phyloP scores from a whole-genome alignment of 345 rosid species.

The Syzygium oleosum region DNA sequence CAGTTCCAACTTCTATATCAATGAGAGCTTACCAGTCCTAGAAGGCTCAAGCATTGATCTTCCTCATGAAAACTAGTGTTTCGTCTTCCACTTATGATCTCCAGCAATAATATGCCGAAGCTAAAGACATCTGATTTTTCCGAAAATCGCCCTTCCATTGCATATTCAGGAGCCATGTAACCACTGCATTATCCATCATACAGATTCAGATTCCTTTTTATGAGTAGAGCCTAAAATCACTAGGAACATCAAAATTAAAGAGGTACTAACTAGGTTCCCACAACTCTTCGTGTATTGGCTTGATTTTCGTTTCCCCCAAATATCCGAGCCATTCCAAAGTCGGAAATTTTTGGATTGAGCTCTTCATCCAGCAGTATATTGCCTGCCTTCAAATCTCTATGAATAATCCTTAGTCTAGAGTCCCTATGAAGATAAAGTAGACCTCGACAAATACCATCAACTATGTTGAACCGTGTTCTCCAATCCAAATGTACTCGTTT shows the following conservation, averaged over 20 bases:
- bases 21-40: slow-evolving; percentile 19
- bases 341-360: slow-evolving; percentile 38
- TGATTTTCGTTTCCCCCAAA: slow-evolving; percentile 20
- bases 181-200: slow-evolving; percentile 17
- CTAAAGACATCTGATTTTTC: slow-evolving; percentile 37
- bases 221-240: not conserved
- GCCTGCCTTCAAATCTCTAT: slow-evolving; percentile 39
- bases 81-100: slow-evolving; percentile 33
- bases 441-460: slow-evolving; percentile 43
- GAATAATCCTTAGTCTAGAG: slow-evolving; percentile 43
- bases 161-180: slow-evolving; percentile 48
- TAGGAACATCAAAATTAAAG: not conserved
- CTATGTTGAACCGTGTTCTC: slow-evolving; percentile 25
- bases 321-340: slow-evolving; percentile 45
- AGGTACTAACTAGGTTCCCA: slow-evolving; percentile 37
- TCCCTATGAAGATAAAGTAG: slow-evolving; percentile 44
- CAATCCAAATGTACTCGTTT: slow-evolving; percentile 21
- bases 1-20: not conserved
- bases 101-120: slow-evolving; percentile 31
- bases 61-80: slow-evolving; percentile 19
- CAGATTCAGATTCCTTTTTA: not conserved
- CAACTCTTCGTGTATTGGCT: slow-evolving; percentile 31
- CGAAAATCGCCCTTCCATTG: slow-evolving; percentile 31
- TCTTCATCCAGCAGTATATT: slow-evolving; percentile 42
- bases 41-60: slow-evolving; percentile 12